Conservation (phyloP, 2,329 filamentous ascomycete species). For the Microcyclospora pomicola region DNA sequence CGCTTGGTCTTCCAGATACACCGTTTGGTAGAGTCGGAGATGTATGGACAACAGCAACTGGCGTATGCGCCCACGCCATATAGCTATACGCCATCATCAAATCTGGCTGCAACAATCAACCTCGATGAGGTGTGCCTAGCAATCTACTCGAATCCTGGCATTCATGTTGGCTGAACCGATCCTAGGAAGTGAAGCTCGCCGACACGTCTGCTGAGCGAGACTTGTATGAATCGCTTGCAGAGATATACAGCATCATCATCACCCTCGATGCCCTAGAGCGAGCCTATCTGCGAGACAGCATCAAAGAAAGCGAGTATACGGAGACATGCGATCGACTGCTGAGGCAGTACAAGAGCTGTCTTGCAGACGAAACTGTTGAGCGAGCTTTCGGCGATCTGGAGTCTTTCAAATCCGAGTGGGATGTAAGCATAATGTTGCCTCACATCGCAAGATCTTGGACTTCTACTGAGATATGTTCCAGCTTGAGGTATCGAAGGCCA, state of each 20-base stretch:
- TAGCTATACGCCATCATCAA: conserved; percentile 77
- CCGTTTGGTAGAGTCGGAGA: conserved; percentile 5
- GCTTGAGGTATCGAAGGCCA: conserved; percentile 90
- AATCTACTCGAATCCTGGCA: background rate
- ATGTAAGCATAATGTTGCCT: conserved; percentile 44
- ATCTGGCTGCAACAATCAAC: conserved; percentile 77
- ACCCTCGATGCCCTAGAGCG: conserved; percentile 93
- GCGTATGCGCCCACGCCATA: conserved; percentile 82
- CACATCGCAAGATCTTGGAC: background rate
- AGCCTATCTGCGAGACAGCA: conserved; percentile 89
- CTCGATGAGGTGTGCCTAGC: conserved; percentile 64
- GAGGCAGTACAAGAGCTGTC: conserved; percentile 91
- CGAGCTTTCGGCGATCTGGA: conserved; percentile 77
- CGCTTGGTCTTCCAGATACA: too few relatives aligned
- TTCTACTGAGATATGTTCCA: conserved; percentile 26
- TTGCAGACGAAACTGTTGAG: conserved; percentile 84
- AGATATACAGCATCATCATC: conserved; percentile 94
- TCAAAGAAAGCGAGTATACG: conserved; percentile 83
- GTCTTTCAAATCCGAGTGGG: conserved; percentile 82
- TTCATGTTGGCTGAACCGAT: background rate
- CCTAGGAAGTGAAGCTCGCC: conserved; percentile 80
- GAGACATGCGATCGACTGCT: conserved; percentile 88
- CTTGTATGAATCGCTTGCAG: conserved; percentile 86
- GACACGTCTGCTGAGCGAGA: conserved; percentile 80
- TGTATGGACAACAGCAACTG: conserved; percentile 43